Base-by-base conservation (phyloP, 2,329 filamentous ascomycete genomes). In the Monosporascus sp. region DNA sequence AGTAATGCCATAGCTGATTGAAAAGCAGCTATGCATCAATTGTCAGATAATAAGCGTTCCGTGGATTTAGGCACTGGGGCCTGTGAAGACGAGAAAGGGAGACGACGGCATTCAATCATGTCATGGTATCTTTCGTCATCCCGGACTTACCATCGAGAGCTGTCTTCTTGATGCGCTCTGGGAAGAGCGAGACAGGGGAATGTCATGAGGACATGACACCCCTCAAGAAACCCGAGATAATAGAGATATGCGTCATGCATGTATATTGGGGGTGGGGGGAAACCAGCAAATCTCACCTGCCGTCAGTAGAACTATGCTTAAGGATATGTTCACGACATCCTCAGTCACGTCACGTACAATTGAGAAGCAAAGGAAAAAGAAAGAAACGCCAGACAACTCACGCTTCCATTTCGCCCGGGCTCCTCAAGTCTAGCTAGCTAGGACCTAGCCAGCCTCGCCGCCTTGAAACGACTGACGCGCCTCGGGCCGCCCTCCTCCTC, bases 401-500 rank as follows among this genome's bases (percentile, higher is more conserved):
- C 38, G 38, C 38, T 17, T 41, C 19, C 17, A 19, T 35, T 31
- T 35, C 31, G 31, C 9, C 31, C 31, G 31, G 31, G 31, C 31
- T 35, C 31, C 9, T 35, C 31, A 35, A 35, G 31, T 35, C 31
- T 35, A 35, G 31, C 31, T 35, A 44, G 47, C 64, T 73, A 84
- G 55, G 78, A 73, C 64, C 71, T 78, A 27, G 79, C 78, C 52
- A 90, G 71, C 57, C 84, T 79, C 2, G 87, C 87, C 48, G 87
- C 86, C 73, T 84, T 89, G 73, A 91, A 91, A 56, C 85, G 81
- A 73, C 87, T 91, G 58, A 90, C 70, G 62, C 79, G 82, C 69
- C 80, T 81, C 49, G 77, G 77, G 2, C 80, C 81, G 45, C 84
- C 83, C 48, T 86, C 81, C 26, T 81, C 78, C 62, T 91, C 84